A percentile compares a stretch with the other conserved stretches of the same genome.
phyloP scores from a whole-genome alignment of 2,329 filamentous ascomycete species.

The Aspergillus sojae region DNA sequence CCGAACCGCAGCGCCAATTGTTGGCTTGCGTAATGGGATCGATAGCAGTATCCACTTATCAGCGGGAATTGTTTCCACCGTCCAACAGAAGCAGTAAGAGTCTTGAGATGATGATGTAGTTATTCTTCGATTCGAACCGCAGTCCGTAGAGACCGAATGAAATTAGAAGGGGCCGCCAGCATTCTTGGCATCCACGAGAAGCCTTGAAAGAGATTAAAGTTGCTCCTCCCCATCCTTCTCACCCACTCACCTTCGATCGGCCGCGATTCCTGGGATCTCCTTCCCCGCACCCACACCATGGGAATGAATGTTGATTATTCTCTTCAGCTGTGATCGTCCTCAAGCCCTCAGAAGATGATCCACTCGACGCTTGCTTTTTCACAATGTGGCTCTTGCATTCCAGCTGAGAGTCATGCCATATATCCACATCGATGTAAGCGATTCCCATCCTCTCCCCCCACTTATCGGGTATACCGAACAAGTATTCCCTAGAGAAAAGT shows the following conservation, averaged over 20 bases:
- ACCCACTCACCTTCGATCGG: constrained; percentile 21
- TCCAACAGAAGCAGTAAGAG: constrained; percentile 1
- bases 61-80: constrained; percentile 4
- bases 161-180: constrained; percentile 17
- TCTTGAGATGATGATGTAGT: not conserved
- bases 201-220: constrained; percentile 23
- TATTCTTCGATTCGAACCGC: not conserved
- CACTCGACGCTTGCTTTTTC: constrained; percentile 5
- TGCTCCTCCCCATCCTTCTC: constrained; percentile 21
- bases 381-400: constrained; percentile 9
- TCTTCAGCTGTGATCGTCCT: constrained; percentile 9
- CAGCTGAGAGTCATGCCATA: constrained; percentile 9
- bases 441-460: not conserved
- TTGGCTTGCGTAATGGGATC: constrained; percentile 5
- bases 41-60: not conserved
- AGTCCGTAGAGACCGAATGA: constrained; percentile 1
- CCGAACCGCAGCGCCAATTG: constrained; percentile 4
- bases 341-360: constrained; percentile 4
- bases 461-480: constrained; percentile 1
- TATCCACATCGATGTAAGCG: constrained; percentile 4
- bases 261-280: constrained; percentile 23
- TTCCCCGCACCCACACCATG: constrained; percentile 26
- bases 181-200: constrained; percentile 19
- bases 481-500: not conserved
- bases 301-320: constrained; percentile 1